Evolutionary conservation across 1,284 basidiomycete genomes (phyloP).

Genomic region (Rhodotorula sp.): DNA sequence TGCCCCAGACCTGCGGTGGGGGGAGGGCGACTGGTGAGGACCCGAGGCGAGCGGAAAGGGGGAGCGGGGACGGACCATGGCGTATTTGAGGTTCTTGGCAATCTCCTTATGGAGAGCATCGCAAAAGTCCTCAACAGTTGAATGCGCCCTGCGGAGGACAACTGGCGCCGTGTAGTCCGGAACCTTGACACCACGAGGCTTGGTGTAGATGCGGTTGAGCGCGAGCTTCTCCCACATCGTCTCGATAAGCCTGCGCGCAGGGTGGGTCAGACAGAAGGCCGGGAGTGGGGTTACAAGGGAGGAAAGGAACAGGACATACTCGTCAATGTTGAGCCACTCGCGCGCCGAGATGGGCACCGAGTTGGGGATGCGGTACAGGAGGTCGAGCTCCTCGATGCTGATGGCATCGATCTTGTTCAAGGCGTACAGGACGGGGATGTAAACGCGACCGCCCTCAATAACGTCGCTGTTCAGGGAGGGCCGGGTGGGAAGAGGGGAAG

Average conservation of each 20-base stretch:
- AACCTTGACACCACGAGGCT: slow-evolving; percentile 76
- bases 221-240: slow-evolving; percentile 85
- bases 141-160: slow-evolving; percentile 64
- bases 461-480: slow-evolving; percentile 91
- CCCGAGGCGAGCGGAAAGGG: not conserved
- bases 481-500: slow-evolving; percentile 65
- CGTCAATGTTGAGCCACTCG: slow-evolving; percentile 96
- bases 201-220: slow-evolving; percentile 84
- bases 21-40: not conserved
- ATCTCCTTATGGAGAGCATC: slow-evolving; percentile 72
- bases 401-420: slow-evolving; percentile 81
- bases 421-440: slow-evolving; percentile 67
- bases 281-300: too few species aligned
- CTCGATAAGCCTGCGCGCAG: slow-evolving; percentile 11
- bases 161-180: slow-evolving; percentile 78
- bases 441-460: slow-evolving; percentile 67
- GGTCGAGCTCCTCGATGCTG: slow-evolving; percentile 96
- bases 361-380: slow-evolving; percentile 86
- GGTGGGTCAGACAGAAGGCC: not conserved
- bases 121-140: slow-evolving; percentile 86
- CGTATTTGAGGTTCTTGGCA: slow-evolving; percentile 82
- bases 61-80: slow-evolving; percentile 57
- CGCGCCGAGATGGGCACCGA: slow-evolving; percentile 91
- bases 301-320: slow-evolving; percentile 50
- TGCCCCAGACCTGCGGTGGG: slow-evolving; percentile 71